Base-by-base conservation (phyloP, 345 rosid species). In the Linum usitatissimum region DNA sequence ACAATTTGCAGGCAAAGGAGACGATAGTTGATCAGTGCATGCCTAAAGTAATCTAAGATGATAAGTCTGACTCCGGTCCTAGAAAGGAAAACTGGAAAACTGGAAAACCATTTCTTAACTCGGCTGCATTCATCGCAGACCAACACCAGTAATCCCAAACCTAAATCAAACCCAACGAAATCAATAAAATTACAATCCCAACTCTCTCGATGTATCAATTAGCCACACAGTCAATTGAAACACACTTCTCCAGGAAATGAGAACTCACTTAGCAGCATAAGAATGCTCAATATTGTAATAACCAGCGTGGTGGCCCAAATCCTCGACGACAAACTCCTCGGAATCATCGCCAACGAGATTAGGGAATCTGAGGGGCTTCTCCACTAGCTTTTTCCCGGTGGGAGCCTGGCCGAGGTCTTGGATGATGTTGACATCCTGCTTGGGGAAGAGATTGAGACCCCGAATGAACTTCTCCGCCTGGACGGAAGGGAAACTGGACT, bases 271-370 rank as follows among this genome's bases (percentile, higher is more conserved):
- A 9, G 96, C 92, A 64, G 81, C 96, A 55, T 79, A 80, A 38
- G 95, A 86, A 56, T 85, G 77, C 18, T 82, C 73, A 70, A 93
- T 85, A 77, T 90, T 77, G 70, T 80, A 93, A 63, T 93, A 93
- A 57, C 99, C 99, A 63, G 99, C 99, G 72, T 80, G 96, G 66
- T 90, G 97, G 18, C 96, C 89, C 70, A 90, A 80, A 70, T 90
- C 85, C 57, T 86, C 89, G 6, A 75, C 78, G 23, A 84, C 49
- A 59, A 73, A 66, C 10, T 76, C 84, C 5, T 49, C 72, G 17
- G 49, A 17, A 21, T 48, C 69, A 3, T 61, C 77, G 14, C 60
- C 49, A 9, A 64, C 69, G 28, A 90, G 59, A 65, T 79, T 79
- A 12, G 97, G 94, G 68, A 93, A 90, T 65, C 66, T 75, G 64